These are phyloP conservation scores for Crepidotus variabilis DNA, from an alignment of 768 basidiomycete genomes.

Conservation along the genomic window DNA sequence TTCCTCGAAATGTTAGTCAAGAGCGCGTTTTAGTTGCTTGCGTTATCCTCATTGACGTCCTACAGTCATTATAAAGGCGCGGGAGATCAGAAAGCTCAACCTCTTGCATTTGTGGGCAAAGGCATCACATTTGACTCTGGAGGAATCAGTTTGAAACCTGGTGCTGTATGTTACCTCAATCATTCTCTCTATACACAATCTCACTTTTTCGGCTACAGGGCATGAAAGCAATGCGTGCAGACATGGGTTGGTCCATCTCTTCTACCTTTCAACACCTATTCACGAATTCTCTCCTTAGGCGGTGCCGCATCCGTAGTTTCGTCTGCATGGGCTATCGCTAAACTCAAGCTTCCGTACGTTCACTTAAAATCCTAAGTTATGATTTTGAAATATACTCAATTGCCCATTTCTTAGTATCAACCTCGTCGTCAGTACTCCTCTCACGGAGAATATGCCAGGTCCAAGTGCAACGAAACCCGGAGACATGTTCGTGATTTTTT, in stretches of 20 bases:
- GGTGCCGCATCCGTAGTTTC: slow-evolving; percentile 79
- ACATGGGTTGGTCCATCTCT: slow-evolving; percentile 61
- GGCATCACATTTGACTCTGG: slow-evolving; percentile 90
- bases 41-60: neutral
- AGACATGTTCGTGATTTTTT: slow-evolving; percentile 55
- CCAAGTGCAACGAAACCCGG: slow-evolving; percentile 75
- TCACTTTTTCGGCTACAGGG: slow-evolving; percentile 33
- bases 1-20: slow-evolving; percentile 73
- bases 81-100: slow-evolving; percentile 46
- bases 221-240: slow-evolving; percentile 84
- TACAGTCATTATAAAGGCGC: slow-evolving; percentile 83
- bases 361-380: too few species aligned
- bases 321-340: slow-evolving; percentile 73
- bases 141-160: slow-evolving; percentile 84
- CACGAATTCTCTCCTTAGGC: slow-evolving; percentile 30
- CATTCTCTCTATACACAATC: neutral
- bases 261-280: neutral
- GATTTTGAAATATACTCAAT: too few species aligned
- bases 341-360: slow-evolving; percentile 74
- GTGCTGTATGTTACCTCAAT: slow-evolving; percentile 40
- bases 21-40: neutral
- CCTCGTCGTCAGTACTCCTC: slow-evolving; percentile 65
- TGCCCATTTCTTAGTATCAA: slow-evolving; percentile 52
- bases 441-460: slow-evolving; percentile 87
- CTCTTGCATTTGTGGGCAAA: slow-evolving; percentile 79